Conservation (phyloP, 345 rosid genomes). For the Euphorbia tirucalli region DNA sequence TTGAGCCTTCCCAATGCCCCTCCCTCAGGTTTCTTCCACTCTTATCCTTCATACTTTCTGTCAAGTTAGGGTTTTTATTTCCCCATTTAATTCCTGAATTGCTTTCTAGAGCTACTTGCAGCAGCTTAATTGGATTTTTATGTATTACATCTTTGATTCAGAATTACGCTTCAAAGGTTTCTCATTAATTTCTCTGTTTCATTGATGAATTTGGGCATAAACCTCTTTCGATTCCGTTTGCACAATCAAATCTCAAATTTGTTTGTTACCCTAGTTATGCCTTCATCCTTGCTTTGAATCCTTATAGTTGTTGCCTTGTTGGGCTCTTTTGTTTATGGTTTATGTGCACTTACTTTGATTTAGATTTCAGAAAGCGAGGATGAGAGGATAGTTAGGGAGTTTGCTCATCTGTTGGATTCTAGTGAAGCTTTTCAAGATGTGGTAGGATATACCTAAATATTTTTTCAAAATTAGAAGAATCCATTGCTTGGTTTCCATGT, state of each 20-base stretch:
- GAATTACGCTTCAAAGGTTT: too few relatives aligned
- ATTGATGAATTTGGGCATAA: background rate
- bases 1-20: constrained; percentile 76
- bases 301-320: constrained; percentile 11
- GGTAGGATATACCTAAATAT: constrained; percentile 34
- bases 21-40: constrained; percentile 52
- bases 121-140: too few relatives aligned
- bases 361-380: constrained; percentile 74
- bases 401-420: constrained; percentile 63
- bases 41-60: background rate
- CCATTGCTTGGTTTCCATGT: background rate
- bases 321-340: constrained; percentile 5
- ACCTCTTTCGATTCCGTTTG: background rate
- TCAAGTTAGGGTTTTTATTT: too few relatives aligned
- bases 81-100: too few relatives aligned
- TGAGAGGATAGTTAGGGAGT: constrained; percentile 76
- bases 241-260: background rate
- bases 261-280: background rate
- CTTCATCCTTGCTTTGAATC: background rate
- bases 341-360: constrained; percentile 38
- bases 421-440: constrained; percentile 36
- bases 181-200: background rate
- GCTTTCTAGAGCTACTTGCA: too few relatives aligned
- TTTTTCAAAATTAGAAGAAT: background rate
- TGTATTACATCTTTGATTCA: too few relatives aligned